Base-by-base conservation (phyloP, 1,284 basidiomycete species). In the Marasmius tenuissimus region DNA sequence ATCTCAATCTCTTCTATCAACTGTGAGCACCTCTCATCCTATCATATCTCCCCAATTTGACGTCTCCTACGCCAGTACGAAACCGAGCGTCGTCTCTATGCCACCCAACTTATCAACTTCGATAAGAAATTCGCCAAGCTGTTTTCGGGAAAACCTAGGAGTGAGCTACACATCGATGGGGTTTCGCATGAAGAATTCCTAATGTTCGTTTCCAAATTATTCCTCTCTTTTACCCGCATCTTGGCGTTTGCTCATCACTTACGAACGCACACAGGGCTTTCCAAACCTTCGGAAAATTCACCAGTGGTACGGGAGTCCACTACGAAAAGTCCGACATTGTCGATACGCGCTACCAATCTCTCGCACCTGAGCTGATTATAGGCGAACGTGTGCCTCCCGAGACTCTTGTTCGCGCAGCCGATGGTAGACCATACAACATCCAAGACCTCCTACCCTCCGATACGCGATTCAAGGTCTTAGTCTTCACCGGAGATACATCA, bases 61-160 rank as follows among this genome's bases (percentile, higher is more conserved):
- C 35, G n/a, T 45, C 4, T 22, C 58, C 39, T 48, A 16, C 33
- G 27, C 4, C 54, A 92, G 85, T 92, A 93, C 69, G 87, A 91
- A 69, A 72, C 80, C 47, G 92, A 93, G 69, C 81, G 92, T 47
- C 80, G 85, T 52, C 84, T 86, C 72, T 93, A 88, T 66, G 92
- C 91, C 0, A 85, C 91, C 72, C 89, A 94, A 66, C 80, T 96
- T 59, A 94, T 95, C 67, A 72, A 84, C 61, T 94, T 94, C 67
- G 93, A 96, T 73, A 87, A 86, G 71, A 76, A 88, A 66, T 93
- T 88, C 70, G 83, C 90, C 1, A 79, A 83, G 11, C 75, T 94
- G 22, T 93, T 94, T 74, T 92, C 90, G 16, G 88, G 86, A 52
- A 93, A 92, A 73, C 87, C 91, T 9, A 78, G 80, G 37, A 85